Evolutionary conservation across 2,329 filamentous ascomycete genomes (phyloP), one percentile per base, ranked within the genome.

Genomic region (Neurospora crassa): DNA sequence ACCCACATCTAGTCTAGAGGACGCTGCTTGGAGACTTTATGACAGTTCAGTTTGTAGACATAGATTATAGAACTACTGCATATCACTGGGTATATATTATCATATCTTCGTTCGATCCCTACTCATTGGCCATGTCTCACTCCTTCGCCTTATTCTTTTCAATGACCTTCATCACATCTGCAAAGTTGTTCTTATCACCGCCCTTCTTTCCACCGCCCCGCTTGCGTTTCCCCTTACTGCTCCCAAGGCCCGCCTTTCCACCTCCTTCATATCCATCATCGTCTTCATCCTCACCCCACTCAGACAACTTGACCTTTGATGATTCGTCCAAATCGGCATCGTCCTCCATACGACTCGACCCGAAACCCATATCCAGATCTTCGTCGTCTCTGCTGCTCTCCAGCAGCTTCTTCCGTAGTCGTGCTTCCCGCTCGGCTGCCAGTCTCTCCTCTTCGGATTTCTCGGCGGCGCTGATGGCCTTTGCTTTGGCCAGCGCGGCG

Each of bases 321-420:
- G 82, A 83, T 29, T 86, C 85, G 53, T 94, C 92, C 74, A 91
- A 87, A 74, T 97, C 94, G 72, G 94, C 94, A 68, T 94, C 94
- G 77, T 97, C 96, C 70, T 92, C 94, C 77, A 93, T 91, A 40
- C 95, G 87, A 78, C 91, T 96, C 24, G 90, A 92, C 42, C 96
- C 96, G 78, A 99, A 98, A 72, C 94, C 95, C 85, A 98, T 88
- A 78, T 99, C 96, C 82, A 99, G 87, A 81, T 99, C 95, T 71
- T 95, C 90, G 68, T 94, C 89, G 79, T 98, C 95, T 68, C 94
- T 88, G 75, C 92, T 91, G 70, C 90, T 88, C 72, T 86, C 86
- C 76, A 90, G 84, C 6, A 97, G 84, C 83, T 97, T 91, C 74
- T 88, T 91, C 79, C 89, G 91, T 69, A 90, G 88, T 8, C 91